Conservation (phyloP, 805 yeast genomes). For the Ogataea methylovora region DNA sequence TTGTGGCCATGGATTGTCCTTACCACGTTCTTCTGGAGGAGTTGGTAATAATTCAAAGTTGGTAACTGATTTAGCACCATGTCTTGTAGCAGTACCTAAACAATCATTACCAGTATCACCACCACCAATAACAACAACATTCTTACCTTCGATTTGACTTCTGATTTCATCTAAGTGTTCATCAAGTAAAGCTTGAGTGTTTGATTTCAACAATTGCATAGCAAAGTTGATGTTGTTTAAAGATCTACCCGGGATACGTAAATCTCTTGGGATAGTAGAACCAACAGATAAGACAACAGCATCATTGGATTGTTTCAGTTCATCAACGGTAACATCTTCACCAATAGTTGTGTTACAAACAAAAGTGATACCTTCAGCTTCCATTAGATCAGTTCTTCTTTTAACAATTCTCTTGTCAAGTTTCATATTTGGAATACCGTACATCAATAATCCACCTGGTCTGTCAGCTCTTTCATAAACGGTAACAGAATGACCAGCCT, state of each 20-base stretch:
- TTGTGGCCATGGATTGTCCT: slow-evolving; percentile 99
- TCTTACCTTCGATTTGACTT: slow-evolving; percentile 68
- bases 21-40: slow-evolving; percentile 79
- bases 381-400: slow-evolving; percentile 86
- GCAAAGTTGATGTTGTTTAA: slow-evolving; percentile 88
- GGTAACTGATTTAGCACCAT: slow-evolving; percentile 89
- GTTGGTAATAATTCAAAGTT: slow-evolving; percentile 93
- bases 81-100: slow-evolving; percentile 94
- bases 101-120: slow-evolving; percentile 99
- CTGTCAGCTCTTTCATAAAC: slow-evolving; percentile 93
- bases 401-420: slow-evolving; percentile 87
- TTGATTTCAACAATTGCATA: slow-evolving; percentile 81
- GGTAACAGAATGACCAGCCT: slow-evolving; percentile 89
- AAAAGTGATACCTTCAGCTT: slow-evolving; percentile 83
- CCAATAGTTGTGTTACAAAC: slow-evolving; percentile 76
- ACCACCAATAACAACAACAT: slow-evolving; percentile 96
- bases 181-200: slow-evolving; percentile 84
- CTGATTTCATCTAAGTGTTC: slow-evolving; percentile 73
- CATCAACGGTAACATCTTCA: slow-evolving; percentile 68
- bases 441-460: slow-evolving; percentile 96
- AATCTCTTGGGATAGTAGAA: slow-evolving; percentile 92
- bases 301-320: slow-evolving; percentile 56
- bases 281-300: slow-evolving; percentile 93
- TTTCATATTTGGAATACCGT: slow-evolving; percentile 99
- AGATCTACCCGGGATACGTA: slow-evolving; percentile 90